Evolutionary conservation across 2,329 filamentous ascomycete genomes (phyloP).

Genomic region (Venturia pyrina): DNA sequence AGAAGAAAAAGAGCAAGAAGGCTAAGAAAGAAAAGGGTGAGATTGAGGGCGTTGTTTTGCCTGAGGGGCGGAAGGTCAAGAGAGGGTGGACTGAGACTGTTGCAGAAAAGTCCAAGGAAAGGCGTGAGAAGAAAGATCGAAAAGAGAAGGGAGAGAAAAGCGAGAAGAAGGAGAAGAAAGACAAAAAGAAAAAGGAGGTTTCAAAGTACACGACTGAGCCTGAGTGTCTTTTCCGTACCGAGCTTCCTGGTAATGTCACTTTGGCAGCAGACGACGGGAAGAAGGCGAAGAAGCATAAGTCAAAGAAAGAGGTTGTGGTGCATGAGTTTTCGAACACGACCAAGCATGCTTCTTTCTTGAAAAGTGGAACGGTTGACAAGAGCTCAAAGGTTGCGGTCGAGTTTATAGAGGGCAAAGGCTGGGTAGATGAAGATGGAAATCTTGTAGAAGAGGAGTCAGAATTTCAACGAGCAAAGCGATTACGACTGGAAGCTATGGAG

Average conservation of each 20-base stretch:
- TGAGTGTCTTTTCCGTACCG: constrained; percentile 79
- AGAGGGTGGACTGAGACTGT: constrained; percentile 73
- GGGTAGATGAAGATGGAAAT: constrained; percentile 71
- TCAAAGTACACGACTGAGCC: constrained; percentile 73
- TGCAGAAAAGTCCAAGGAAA: constrained; percentile 29
- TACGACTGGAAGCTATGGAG: not conserved
- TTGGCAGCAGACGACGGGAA: constrained; percentile 37
- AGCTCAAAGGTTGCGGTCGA: constrained; percentile 43
- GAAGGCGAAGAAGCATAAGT: constrained; percentile 51
- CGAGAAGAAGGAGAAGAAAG: constrained; percentile 42
- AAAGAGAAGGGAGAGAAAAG: constrained; percentile 39
- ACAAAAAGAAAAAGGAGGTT: constrained; percentile 46
- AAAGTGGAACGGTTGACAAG: constrained; percentile 39
- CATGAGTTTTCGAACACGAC: constrained; percentile 85
- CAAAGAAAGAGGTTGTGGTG: constrained; percentile 50
- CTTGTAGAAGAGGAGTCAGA: constrained; percentile 52
- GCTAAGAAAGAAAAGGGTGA: constrained; percentile 41
- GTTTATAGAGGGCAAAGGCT: constrained; percentile 77
- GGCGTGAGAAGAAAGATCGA: constrained; percentile 30
- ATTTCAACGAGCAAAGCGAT: constrained; percentile 4
- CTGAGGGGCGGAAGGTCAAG: constrained; percentile 68
- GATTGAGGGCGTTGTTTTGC: constrained; percentile 61
- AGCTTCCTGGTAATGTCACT: constrained; percentile 52
- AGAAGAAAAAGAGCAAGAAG: constrained; percentile 21
- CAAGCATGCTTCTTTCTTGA: constrained; percentile 75